These are phyloP conservation scores for Lepidium sativum DNA, from an alignment of 345 rosid species.

Conservation along the genomic window DNA sequence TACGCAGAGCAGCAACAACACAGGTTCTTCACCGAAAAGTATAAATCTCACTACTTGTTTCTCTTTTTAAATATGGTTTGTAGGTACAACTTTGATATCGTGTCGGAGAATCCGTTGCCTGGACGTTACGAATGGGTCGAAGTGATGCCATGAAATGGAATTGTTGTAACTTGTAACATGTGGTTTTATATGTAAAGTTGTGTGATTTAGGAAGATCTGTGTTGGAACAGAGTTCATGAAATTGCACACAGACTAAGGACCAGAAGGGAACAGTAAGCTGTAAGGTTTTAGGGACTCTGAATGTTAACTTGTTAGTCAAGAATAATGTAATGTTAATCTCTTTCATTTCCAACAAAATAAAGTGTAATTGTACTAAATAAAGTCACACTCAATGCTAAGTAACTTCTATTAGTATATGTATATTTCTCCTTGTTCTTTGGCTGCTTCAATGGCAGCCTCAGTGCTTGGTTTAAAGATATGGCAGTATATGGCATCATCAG, in stretches of 20 bases:
- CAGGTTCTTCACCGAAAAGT: slow-evolving; percentile 56
- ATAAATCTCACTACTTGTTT: neutral
- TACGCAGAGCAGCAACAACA: slow-evolving; percentile 47
- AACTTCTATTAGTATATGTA: neutral
- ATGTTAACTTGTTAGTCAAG: slow-evolving; percentile 19
- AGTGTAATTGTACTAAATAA: neutral
- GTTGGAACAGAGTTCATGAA: slow-evolving; percentile 28
- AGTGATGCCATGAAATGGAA: slow-evolving; percentile 34
- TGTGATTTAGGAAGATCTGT: slow-evolving; percentile 26
- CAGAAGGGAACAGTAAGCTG: neutral
- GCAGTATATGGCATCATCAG: too few relatives aligned
- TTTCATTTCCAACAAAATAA: slow-evolving; percentile 5
- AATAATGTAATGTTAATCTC: slow-evolving; percentile 15
- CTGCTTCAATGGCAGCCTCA: neutral
- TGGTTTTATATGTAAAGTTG: slow-evolving; percentile 22
- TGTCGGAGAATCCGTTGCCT: slow-evolving; percentile 57
- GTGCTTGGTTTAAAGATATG: slow-evolving; percentile 5
- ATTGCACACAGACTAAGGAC: slow-evolving; percentile 25
- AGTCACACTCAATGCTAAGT: neutral
- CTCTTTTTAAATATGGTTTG: neutral
- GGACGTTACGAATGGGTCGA: slow-evolving; percentile 78
- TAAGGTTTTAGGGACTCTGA: neutral
- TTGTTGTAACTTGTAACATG: neutral
- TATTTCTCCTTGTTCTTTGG: neutral
- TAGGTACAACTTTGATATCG: slow-evolving; percentile 82